Percentiles rank a stretch among this genome's conserved stretches.
Evolutionary conservation across 345 rosid genomes (phyloP).

Genomic region (Fremontodendron californicum): DNA sequence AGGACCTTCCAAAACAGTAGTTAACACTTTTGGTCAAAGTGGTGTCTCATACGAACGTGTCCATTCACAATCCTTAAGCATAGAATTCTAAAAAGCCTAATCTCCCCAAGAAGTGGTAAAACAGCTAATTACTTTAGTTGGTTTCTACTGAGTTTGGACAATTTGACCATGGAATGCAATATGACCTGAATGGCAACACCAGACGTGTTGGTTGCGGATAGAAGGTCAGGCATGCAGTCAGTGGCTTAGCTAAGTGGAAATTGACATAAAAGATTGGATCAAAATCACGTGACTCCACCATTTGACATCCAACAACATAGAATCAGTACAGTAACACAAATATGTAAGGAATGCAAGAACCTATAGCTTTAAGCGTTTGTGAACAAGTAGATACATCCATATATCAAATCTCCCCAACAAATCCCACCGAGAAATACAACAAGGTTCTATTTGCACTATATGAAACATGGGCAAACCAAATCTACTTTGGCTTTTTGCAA

Average conservation of each 20-base stretch:
- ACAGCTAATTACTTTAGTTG: background rate
- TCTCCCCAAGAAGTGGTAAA: background rate
- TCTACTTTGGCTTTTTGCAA: background rate
- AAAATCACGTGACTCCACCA: background rate
- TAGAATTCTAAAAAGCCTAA: background rate
- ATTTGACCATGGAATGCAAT: background rate
- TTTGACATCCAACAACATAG: background rate
- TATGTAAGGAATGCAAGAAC: background rate
- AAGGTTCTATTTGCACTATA: background rate
- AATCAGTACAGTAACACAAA: background rate
- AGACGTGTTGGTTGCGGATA: background rate
- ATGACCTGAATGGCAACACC: background rate
- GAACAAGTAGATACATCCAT: background rate
- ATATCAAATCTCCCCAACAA: background rate
- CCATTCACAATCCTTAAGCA: background rate
- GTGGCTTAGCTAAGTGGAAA: background rate
- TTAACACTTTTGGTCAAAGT: background rate
- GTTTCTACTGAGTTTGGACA: background rate
- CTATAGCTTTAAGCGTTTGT: background rate
- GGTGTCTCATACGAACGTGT: background rate
- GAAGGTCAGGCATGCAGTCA: background rate
- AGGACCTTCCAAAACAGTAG: background rate
- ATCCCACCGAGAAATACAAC: background rate
- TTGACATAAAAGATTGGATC: background rate
- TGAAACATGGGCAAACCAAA: background rate